These are phyloP conservation scores for Bruguiera parviflora DNA, from an alignment of 345 rosid genomes.

Conservation along the genomic window DNA sequence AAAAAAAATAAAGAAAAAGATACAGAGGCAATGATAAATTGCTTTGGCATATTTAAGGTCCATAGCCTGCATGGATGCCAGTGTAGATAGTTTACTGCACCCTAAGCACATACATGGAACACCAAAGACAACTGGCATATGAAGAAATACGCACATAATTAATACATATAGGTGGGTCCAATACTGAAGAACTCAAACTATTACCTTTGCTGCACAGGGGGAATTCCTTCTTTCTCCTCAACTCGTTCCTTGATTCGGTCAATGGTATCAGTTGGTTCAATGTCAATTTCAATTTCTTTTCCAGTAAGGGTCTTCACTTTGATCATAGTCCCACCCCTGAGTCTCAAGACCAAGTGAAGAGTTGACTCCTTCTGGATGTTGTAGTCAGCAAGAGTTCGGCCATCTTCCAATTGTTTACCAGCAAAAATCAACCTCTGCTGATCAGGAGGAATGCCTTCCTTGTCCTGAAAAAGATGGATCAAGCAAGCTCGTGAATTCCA, in stretches of 20 bases:
- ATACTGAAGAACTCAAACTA: background rate
- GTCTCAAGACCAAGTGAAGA: slow-evolving; percentile 87
- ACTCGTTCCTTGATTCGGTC: slow-evolving; percentile 93
- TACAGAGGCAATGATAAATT: background rate
- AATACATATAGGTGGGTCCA: background rate
- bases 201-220: slow-evolving; percentile 92
- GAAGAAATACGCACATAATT: background rate
- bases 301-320: slow-evolving; percentile 96
- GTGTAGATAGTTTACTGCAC: background rate
- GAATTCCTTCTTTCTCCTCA: slow-evolving; percentile 97
- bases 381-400: slow-evolving; percentile 83
- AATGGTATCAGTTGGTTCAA: slow-evolving; percentile 88
- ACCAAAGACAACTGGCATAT: background rate
- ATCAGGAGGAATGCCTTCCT: slow-evolving; percentile 95
- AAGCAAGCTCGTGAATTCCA: background rate
- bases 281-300: slow-evolving; percentile 90
- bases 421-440: slow-evolving; percentile 95
- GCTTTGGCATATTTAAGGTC: background rate
- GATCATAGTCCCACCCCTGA: slow-evolving; percentile 95
- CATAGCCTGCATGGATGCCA: background rate
- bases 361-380: slow-evolving; percentile 95
- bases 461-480: slow-evolving; percentile 50
- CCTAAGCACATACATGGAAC: background rate
- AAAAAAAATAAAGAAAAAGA: background rate
- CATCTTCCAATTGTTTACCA: slow-evolving; percentile 96